These are phyloP conservation scores for Rhododendron henanense DNA, from an alignment of 148 eudicot species.

Conservation along the genomic window DNA sequence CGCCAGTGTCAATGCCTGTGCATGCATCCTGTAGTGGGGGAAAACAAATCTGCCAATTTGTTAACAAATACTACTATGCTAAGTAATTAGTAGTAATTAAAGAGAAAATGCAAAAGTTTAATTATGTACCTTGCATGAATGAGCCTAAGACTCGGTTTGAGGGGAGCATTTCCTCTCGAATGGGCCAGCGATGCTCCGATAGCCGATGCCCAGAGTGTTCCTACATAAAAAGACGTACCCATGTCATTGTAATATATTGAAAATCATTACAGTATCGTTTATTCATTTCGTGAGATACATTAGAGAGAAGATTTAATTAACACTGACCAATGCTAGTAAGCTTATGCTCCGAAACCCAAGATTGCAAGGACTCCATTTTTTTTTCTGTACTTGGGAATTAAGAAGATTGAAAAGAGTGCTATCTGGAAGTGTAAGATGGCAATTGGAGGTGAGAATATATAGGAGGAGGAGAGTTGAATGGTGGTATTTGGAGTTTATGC, in stretches of 20 bases:
- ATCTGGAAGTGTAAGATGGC: neutral
- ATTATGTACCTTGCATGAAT: conserved; percentile 70
- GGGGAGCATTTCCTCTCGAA: conserved; percentile 42
- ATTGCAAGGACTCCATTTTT: conserved; percentile 55
- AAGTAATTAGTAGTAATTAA: neutral
- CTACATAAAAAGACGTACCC: conserved; percentile 16
- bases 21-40: conserved; percentile 57
- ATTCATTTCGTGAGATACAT: too few species aligned
- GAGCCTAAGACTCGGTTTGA: conserved; percentile 73
- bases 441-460: neutral
- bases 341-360: conserved; percentile 79
- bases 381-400: neutral
- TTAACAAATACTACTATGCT: neutral
- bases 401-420: neutral
- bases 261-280: too few species aligned
- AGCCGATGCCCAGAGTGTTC: conserved; percentile 68
- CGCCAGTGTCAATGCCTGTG: conserved; percentile 72
- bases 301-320: neutral
- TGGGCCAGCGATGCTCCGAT: conserved; percentile 62
- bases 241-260: neutral
- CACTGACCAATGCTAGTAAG: conserved; percentile 70
- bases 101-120: neutral
- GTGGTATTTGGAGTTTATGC: neutral
- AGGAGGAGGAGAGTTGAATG: neutral
- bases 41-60: too few species aligned